Percentiles rank a stretch among this genome's conserved stretches.
phyloP scores from a whole-genome alignment of 768 basidiomycete species.

The Rhizopogon vulgaris region DNA sequence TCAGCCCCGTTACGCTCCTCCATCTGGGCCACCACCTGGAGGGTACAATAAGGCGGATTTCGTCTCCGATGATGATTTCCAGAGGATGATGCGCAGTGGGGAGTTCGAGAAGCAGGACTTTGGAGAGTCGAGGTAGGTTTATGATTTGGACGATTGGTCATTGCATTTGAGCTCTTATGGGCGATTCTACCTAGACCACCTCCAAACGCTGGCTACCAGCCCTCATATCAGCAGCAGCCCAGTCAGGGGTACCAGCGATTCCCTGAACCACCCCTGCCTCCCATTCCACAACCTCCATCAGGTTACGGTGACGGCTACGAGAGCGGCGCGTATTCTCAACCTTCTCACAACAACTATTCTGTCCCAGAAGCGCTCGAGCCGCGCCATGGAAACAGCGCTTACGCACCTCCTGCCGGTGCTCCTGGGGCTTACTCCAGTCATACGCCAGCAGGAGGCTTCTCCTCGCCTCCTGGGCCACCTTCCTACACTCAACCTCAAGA shows the following conservation, averaged over 20 bases:
- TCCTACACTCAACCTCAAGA: neutral
- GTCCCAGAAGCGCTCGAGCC: neutral
- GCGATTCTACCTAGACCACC: constrained; percentile 5
- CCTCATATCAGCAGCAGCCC: neutral
- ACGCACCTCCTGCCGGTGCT: constrained; percentile 1
- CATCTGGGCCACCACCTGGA: constrained; percentile 5
- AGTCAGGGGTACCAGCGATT: neutral
- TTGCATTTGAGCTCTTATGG: neutral
- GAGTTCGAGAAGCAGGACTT: constrained; percentile 4
- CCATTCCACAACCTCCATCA: neutral
- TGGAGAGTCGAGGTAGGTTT: neutral
- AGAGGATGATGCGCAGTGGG: constrained; percentile 14
- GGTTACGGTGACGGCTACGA: neutral
- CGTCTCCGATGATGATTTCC: constrained; percentile 21
- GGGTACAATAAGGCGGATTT: constrained; percentile 21
- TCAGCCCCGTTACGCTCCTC: neutral
- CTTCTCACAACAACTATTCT: neutral
- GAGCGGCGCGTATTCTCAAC: neutral
- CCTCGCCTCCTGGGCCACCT: neutral
- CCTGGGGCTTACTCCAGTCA: constrained; percentile 1
- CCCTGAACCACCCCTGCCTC: neutral
- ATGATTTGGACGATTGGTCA: neutral
- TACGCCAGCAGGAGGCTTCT: neutral
- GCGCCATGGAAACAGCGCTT: neutral
- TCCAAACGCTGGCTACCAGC: constrained; percentile 1